A percentile compares a stretch with the other conserved stretches of the same genome.
Conservation (phyloP, 345 rosid species). For the Eutrema japonicum region DNA sequence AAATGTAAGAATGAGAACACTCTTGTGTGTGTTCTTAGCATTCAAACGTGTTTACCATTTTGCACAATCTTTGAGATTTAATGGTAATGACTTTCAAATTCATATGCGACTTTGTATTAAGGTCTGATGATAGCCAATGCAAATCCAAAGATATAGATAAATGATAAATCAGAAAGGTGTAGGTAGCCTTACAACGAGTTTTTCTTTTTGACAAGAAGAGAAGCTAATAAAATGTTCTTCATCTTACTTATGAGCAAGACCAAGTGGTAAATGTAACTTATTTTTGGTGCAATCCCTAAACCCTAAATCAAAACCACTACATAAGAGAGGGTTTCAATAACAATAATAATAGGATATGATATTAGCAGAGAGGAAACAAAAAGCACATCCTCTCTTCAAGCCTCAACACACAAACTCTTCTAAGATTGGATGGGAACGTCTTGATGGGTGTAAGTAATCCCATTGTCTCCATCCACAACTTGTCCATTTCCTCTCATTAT, state of each 20-base stretch:
- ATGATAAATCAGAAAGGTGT: slow-evolving; percentile 23
- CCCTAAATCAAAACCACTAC: slow-evolving; percentile 46
- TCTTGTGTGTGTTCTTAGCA: neutral
- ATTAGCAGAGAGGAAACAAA: slow-evolving; percentile 44
- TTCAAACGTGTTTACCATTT: neutral
- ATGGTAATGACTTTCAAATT: neutral
- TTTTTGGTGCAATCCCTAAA: slow-evolving; percentile 43
- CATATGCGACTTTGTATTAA: neutral
- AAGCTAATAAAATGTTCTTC: slow-evolving; percentile 34
- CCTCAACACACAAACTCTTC: slow-evolving; percentile 24
- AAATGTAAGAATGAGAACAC: neutral
- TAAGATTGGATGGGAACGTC: slow-evolving; percentile 53
- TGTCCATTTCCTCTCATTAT: slow-evolving; percentile 91
- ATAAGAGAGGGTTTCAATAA: slow-evolving; percentile 43
- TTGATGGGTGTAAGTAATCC: slow-evolving; percentile 70
- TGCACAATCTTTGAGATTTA: neutral
- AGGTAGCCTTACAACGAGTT: slow-evolving; percentile 37
- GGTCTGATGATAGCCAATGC: neutral
- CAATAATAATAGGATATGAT: slow-evolving; percentile 30
- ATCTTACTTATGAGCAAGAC: slow-evolving; percentile 42
- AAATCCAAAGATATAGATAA: neutral
- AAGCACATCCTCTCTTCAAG: slow-evolving; percentile 41
- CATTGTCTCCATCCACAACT: slow-evolving; percentile 90
- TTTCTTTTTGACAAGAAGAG: slow-evolving; percentile 11
- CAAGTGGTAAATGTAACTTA: slow-evolving; percentile 36